phyloP scores from a whole-genome alignment of 306 rosid genomes.

The Ormosia semicastrata region DNA sequence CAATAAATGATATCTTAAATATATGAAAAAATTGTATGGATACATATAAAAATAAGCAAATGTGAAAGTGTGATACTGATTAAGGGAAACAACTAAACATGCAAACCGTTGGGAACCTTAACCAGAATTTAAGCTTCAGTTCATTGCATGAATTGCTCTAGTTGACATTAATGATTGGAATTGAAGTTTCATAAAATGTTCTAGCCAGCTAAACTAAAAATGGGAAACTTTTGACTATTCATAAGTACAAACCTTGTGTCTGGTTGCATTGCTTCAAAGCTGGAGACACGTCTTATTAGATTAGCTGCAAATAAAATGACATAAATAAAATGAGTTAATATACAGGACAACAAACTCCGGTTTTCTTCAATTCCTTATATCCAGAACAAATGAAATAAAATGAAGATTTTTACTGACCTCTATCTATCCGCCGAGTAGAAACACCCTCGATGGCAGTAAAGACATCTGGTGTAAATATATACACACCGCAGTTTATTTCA shows the following conservation, averaged over 20 bases:
- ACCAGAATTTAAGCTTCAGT: background rate
- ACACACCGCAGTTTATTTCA: too few relatives aligned
- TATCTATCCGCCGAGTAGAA: conserved; percentile 73
- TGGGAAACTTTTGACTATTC: background rate
- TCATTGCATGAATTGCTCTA: conserved; percentile 14
- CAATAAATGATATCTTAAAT: background rate
- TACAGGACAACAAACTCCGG: background rate
- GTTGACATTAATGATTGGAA: background rate
- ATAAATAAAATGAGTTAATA: conserved; percentile 23
- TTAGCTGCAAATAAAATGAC: too few relatives aligned
- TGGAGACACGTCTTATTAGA: conserved; percentile 83
- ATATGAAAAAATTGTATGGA: background rate
- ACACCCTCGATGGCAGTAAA: conserved; percentile 78
- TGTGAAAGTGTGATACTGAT: background rate
- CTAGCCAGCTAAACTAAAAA: background rate
- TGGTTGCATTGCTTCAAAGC: conserved; percentile 89
- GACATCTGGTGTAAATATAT: too few relatives aligned
- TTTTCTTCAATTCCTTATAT: background rate
- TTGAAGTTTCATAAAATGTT: background rate
- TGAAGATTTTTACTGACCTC: conserved; percentile 52
- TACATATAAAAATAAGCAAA: background rate
- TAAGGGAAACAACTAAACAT: background rate
- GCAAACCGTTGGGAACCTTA: background rate
- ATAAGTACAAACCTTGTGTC: conserved; percentile 64
- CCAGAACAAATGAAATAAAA: background rate